Conservation (phyloP, 2,329 filamentous ascomycete species). For the Cucurbitaria berberidis region DNA sequence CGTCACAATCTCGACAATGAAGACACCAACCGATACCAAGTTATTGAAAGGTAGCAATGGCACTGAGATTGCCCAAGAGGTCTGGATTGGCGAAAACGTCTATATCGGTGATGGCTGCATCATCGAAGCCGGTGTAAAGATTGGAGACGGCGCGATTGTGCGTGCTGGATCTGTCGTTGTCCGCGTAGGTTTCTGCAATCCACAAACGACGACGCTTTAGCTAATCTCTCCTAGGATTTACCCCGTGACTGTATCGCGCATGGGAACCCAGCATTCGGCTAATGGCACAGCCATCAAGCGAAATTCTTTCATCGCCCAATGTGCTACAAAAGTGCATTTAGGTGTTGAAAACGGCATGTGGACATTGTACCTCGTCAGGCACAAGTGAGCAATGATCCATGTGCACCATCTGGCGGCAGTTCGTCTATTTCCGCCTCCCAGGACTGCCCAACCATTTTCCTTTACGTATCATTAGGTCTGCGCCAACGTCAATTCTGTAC, state of each 20-base stretch:
- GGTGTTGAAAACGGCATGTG: too few species aligned
- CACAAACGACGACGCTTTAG: background rate
- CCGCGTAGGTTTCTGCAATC: conserved; percentile 51
- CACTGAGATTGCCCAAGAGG: conserved; percentile 70
- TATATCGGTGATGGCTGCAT: conserved; percentile 68
- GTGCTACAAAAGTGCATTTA: too few species aligned
- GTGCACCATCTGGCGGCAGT: background rate
- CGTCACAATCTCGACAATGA: conserved; percentile 83
- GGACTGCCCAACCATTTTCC: too few species aligned
- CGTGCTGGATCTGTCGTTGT: conserved; percentile 63
- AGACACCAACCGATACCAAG: conserved; percentile 74
- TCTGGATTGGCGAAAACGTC: conserved; percentile 77
- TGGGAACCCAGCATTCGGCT: conserved; percentile 54
- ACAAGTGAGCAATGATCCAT: background rate
- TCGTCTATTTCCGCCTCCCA: background rate
- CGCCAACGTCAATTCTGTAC: background rate
- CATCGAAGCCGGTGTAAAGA: conserved; percentile 63
- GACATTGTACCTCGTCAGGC: background rate
- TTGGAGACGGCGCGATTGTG: conserved; percentile 61
- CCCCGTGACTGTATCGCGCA: conserved; percentile 54
- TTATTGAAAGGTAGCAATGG: conserved; percentile 76
- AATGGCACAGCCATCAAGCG: conserved; percentile 16
- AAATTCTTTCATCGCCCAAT: too few species aligned
- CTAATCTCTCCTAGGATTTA: conserved; percentile 50
- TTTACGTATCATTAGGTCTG: background rate